Conservation (phyloP, 371 early-diverging fungal species). For the Zancudomyces culisetae region DNA sequence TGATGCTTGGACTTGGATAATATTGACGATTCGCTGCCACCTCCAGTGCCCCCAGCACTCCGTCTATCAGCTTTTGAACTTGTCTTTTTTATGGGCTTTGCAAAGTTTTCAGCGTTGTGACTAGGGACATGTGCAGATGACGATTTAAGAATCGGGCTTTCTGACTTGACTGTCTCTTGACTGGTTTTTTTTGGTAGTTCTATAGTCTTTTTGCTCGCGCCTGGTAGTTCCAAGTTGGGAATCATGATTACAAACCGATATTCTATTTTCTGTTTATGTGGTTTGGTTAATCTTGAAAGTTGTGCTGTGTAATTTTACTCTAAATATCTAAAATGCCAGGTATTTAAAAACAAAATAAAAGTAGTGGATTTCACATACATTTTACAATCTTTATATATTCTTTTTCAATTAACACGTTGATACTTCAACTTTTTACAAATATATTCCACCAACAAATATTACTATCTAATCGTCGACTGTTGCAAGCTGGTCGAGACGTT, state of each 20-base stretch:
- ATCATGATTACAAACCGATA: neutral
- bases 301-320: no score
- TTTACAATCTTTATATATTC: no score
- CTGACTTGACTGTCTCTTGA: neutral
- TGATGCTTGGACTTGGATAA: neutral
- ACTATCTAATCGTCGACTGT: no score
- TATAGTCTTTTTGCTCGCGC: neutral
- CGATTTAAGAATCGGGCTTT: neutral
- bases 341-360: no score
- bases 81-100: neutral
- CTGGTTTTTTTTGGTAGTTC: neutral
- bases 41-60: neutral
- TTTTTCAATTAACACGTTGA: no score
- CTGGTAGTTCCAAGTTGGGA: neutral
- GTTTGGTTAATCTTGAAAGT: no score
- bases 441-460: no score
- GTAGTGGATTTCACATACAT: no score
- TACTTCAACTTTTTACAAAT: no score
- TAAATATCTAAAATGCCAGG: no score
- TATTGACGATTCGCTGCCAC: neutral
- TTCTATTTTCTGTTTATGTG: no score
- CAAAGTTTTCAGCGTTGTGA: neutral
- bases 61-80: neutral
- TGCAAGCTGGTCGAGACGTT: no score
- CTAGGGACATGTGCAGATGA: neutral